These are phyloP conservation scores for Vickermania ingenoplastis DNA, from an alignment of 208 protist genomes.

Conservation along the genomic window DNA sequence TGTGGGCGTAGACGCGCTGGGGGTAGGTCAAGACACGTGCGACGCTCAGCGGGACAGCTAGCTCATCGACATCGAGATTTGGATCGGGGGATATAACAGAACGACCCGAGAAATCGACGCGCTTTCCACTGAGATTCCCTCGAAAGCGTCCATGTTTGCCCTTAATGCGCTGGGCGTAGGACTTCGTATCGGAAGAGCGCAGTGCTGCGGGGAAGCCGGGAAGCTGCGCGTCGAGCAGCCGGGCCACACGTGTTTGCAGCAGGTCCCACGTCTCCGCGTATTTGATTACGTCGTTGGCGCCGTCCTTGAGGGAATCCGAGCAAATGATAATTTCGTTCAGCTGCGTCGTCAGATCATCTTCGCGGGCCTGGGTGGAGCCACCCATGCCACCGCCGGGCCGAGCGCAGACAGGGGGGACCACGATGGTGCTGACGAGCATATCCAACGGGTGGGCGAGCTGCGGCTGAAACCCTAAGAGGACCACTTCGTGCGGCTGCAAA, in stretches of 20 bases:
- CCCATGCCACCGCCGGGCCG: conserved; percentile 89
- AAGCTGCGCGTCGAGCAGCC: conserved; percentile 71
- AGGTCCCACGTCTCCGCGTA: conserved; percentile 95
- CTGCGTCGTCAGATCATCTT: conserved; percentile 99
- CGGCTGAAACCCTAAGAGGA: conserved; percentile 91
- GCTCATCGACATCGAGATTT: conserved; percentile 96
- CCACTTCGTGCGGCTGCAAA: conserved; percentile 89
- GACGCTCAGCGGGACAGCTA: conserved; percentile 96
- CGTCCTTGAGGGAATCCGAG: conserved; percentile 75
- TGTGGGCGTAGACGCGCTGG: conserved; percentile 92
- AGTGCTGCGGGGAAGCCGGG: conserved; percentile 69
- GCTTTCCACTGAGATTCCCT: conserved; percentile 98
- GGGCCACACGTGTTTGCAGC: conserved; percentile 92
- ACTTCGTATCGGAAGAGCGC: conserved; percentile 62
- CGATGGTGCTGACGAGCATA: conserved; percentile 90
- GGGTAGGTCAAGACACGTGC: conserved; percentile 97
- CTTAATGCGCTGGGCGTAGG: conserved; percentile 97
- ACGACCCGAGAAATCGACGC: conserved; percentile 98
- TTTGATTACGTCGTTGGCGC: conserved; percentile 51
- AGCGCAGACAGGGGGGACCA: conserved; percentile 96
- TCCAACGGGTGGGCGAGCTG: conserved; percentile 60
- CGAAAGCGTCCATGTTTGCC: conserved; percentile 99
- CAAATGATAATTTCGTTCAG: conserved; percentile 87
- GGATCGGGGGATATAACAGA: conserved; percentile 99
- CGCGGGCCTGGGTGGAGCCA: conserved; percentile 68